Base-by-base conservation (phyloP, 2,329 filamentous ascomycete genomes). In the Colletotrichum lindemuthianum region DNA sequence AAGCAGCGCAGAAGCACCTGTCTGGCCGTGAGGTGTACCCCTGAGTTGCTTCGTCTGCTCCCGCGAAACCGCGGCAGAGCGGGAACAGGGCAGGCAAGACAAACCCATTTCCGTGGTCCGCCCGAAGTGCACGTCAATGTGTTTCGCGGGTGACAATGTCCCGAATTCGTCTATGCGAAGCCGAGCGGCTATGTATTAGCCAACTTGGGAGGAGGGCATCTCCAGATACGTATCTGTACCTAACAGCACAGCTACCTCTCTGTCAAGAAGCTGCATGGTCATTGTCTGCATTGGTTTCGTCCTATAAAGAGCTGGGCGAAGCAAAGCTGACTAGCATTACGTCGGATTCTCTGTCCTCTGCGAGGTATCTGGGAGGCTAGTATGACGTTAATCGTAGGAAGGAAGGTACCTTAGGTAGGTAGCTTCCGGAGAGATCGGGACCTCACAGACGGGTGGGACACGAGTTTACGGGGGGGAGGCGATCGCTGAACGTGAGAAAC, bases 61-160 rank as follows among this genome's bases (percentile, higher is more conserved):
- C 45, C 47, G 51, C 56, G 61, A 63, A 66, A 63, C 54, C 54
- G 52, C 60, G 53, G 59, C 47, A 64, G 54, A 48, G 39, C 53
- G 44, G 53, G 50, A 55, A 44, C 16, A 44, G 48, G 59, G 50
- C 56, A 6, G 49, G 53, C 44, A 63, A 53, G 47, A 58, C 59
- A 48, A 34, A 12, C 8, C 44, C 58, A 53, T 33, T 24, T 52
- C 59, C 32, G 48, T 48, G 48, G 39, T 53, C 45, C 44, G 40
- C 41, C 43, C 52, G 59, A 55, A 44, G 57, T 63, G 45, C 37
- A 36, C 37, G 16, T n/a, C 56, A 24, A 10, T 33, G 44, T 44
- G 44, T 52, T 37, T 33, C 52, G 41, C 41, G 2, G 13, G 16
- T 45, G 9, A 16, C 55, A 45, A 36, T 13, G 36, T 36, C 54